Base-by-base conservation (phyloP, 1,284 basidiomycete genomes). In the Trametes pubescens region DNA sequence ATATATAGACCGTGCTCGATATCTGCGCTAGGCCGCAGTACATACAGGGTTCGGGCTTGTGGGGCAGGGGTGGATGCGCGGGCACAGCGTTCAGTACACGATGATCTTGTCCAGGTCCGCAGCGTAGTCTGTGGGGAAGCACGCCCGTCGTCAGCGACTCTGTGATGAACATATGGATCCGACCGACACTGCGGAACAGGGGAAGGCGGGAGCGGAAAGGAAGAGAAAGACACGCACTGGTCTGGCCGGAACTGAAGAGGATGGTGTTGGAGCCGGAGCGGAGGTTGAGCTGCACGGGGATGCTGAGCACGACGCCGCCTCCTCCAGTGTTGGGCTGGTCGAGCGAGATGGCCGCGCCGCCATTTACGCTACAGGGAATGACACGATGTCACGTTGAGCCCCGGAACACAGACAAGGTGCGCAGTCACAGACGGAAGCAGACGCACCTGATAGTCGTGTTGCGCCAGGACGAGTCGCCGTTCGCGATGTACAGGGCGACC, bases 21-120 rank as follows among this genome's bases (percentile, higher is more conserved):
- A 44, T 26, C 21, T 11, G 44, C 14, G 18, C 16, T 34, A 18
- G n/a, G 29, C 16, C 37, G 38, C 16, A 26, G 21, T 43, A n/a
- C 6, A 16, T 43, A 43, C 40, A 43, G 40, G 40, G 40, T 43
- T 16, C 18, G 6, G 40, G 18, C 40, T 13, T 16, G 40, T n/a
- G 40, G 14, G 18, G 40, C 18, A 8, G 8, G 38, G 38, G 38
- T 49, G 48, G 26, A 32, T 16, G 29, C 26, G 13, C 29, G 24
- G 29, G 3, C 29, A 11, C 26, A n/a, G 18, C 24, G 29, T 40
- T 73, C 69, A 74, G 71, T 86, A 88, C 5, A 88, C 86, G 54
- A 87, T 77, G 69, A 88, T 86, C 76, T 82, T 87, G 75, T 88
- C 86, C 51, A 87, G 76, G 71, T 88, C 86, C n/a, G 78, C 86